A percentile compares a stretch with the other conserved stretches of the same genome.
Conservation (phyloP, 1,284 basidiomycete genomes). For the Irpex lacteus region DNA sequence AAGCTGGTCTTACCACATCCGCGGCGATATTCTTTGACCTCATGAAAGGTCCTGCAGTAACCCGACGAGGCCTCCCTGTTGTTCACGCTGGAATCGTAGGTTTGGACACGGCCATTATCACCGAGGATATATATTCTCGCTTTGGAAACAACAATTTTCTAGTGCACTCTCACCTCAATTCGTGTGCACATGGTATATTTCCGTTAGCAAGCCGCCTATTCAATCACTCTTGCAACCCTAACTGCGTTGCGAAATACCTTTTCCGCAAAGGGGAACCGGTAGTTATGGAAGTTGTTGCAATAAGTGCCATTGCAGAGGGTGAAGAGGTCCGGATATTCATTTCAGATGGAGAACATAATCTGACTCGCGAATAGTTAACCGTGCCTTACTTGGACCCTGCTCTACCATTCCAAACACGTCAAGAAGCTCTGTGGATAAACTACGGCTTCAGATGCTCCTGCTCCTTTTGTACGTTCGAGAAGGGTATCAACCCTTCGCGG, state of each 20-base stretch:
- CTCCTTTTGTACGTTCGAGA: constrained; percentile 46
- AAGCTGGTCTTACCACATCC: constrained; percentile 7
- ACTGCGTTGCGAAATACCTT: constrained; percentile 61
- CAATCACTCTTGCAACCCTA: constrained; percentile 77
- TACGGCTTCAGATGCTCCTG: constrained; percentile 72
- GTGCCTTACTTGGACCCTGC: constrained; percentile 77
- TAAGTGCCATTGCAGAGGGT: constrained; percentile 49
- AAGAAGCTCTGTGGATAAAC: constrained; percentile 52
- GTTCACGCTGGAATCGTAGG: constrained; percentile 19
- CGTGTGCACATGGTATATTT: constrained; percentile 69
- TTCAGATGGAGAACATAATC: background rate
- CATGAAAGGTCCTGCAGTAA: constrained; percentile 39
- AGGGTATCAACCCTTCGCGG: constrained; percentile 33
- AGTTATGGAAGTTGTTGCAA: constrained; percentile 58
- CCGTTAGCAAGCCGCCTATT: constrained; percentile 69
- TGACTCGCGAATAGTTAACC: constrained; percentile 46
- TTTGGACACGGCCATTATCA: constrained; percentile 19
- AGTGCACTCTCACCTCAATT: constrained; percentile 64
- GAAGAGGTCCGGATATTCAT: constrained; percentile 54
- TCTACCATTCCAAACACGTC: constrained; percentile 52
- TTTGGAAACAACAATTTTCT: constrained; percentile 79
- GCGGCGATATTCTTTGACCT: constrained; percentile 46
- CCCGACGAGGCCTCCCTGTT: constrained; percentile 21
- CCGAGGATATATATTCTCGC: constrained; percentile 44
- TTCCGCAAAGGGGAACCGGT: constrained; percentile 38